Evolutionary conservation across 495 filamentous ascomycete genomes (phyloP), one percentile per base, ranked within the genome.

Genomic region (Lentithecium fluviatile): DNA sequence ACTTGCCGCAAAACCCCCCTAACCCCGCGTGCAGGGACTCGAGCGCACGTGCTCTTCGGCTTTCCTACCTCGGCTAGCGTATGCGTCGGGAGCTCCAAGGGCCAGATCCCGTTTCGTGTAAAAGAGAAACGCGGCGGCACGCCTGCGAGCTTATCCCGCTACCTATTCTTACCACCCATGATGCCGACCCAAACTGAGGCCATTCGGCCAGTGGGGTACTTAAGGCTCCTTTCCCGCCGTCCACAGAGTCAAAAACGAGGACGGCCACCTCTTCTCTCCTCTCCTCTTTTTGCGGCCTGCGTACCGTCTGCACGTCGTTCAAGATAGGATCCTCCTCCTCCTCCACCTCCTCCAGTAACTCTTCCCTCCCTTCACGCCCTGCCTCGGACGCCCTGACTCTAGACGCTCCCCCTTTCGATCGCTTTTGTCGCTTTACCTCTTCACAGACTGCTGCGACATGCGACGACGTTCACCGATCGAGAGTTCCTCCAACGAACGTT

Each of bases 1-100:
- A 54, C 52, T 54, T 54, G 52, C 52, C 36, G 32, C 17, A 54
- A 54, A 54, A 54, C 19, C 34, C 40, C 52, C 23, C 34, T 54
- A 54, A 54, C 10, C 52, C n/a, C 52, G 29, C 36, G 32, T 2
- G 19, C 12, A 25, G 10, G 21, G 32, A 19, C 52, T 43, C 17
- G 17, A 54, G 52, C 36, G 32, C 17, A 54, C 34, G 36, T 36
- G 17, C 52, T 43, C 36, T 54, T 54, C 23, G 52, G 34, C 12
- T 54, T 54, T 42, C 36, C 38, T 54, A 54, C 19, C 52, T 54
- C 25, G 25, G 29, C 48, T 52, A 52, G 48, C 24, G 24, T 34
- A 52, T 15, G 24, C 10, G 25, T 20, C 46, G 24, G 46, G 23
- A 49, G 46, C 46, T 26, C 46, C 19, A 49, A 20, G 23, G 17